Evolutionary conservation across 192 early-diverging fungal species (phyloP), one percentile per base, ranked within the genome.

Genomic region (Oehlia diaphana): DNA sequence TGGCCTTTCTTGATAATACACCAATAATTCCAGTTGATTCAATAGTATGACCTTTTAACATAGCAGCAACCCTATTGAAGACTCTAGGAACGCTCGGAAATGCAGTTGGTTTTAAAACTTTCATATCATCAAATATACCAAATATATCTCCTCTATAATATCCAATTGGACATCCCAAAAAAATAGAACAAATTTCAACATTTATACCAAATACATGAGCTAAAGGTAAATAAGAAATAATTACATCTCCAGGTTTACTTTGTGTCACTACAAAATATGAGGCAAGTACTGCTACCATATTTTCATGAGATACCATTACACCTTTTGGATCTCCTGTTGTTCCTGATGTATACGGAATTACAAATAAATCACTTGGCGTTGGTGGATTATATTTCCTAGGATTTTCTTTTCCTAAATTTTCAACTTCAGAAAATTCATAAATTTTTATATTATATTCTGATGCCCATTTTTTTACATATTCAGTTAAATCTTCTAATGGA

Each of bases 71-170:
- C 77, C 94, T 90, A 87, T 97, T 98, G 82, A 97, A 91, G 72
- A 99, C 82, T 49, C 97, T 91, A 16, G 98, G 97, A 12, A 99
- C 98, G 19, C 94, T 92, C 75, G 83, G 85, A 83, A 99, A 98
- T 33, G 95, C 67, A 35, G 94, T 97, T 7, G 98, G 98, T 61
- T 90, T 85, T 69, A 99, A 89, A 37, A 89, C 82, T 37, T 88
- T 90, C 71, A 97, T 88, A 80, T 99, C 98, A 71, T 86, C 82
- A 33, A 86, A 53, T 21, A 86, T 77, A 23, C 81, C 81, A 9
- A 82, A 61, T 28, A 79, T 79, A 35, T 87, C 85, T 4, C 85
- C 85, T n/a, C 83, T 79, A 77, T 79, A 86, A 82, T 84, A 86
- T 63, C 98, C 98, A 74, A 97, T 92, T 16, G 87, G 81, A n/a